Evolutionary conservation across 768 basidiomycete genomes (phyloP), one percentile per base, ranked within the genome.

Genomic region (Mycena alexandri): DNA sequence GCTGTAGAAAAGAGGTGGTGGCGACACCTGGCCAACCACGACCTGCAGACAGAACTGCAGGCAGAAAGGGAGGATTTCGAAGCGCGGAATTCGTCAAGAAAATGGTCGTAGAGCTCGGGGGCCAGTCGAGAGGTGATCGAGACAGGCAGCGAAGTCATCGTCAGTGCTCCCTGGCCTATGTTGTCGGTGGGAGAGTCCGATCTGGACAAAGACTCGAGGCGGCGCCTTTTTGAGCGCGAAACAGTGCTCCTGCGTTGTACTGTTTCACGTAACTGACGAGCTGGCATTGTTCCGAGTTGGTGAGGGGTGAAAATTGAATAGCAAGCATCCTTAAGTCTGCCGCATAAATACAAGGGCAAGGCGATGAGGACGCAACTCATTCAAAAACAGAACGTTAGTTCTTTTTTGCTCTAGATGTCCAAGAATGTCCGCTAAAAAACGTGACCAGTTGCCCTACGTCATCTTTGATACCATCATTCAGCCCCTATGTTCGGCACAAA

Each of bases 1-100:
- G 78, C 73, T 62, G 77, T 75, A 60, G 61, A 61, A 63, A 82
- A 82, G 54, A 82, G 77, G 71, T 79, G 71, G 36, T 71, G 73
- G 29, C 80, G 78, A 48, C 77, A 78, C 52, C 74, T 60, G 10
- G 73, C 74, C 24, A 80, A 63, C 79, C 79, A 82, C 3, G 75
- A 66, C 56, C 69, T 72, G 71, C 78, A 79, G 62, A 82, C 79
- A 19, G 71, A 57, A 63, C 80, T 79, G 74, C 77, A 79, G 29
- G 63, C 58, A 17, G 72, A 72, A 51, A 82, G 73, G 16, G 75
- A 63, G 14, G 67, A 51, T 66, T 72, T 78, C 16, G 74, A 75
- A 56, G 68, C 43, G 64, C 70, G 68, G 48, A 79, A 71, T 59
- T 79, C 72, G 57, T 73, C 75, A 46, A 79, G 67, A 63, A 81